These are phyloP conservation scores for Dendrobium catenatum DNA, from an alignment of 106 monocot species.

Conservation along the genomic window DNA sequence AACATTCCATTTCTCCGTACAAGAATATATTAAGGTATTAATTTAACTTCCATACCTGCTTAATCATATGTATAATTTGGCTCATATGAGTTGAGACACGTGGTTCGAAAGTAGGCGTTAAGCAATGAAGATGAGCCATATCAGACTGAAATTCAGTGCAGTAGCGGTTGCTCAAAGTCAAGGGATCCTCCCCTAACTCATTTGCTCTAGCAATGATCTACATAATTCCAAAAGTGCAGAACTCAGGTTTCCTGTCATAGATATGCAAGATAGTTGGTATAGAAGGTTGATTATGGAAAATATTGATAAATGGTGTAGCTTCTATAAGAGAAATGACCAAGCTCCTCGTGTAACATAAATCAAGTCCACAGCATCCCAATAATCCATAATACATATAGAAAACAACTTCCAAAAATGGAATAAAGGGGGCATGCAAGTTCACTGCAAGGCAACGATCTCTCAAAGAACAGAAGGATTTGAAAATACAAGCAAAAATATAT, in stretches of 20 bases:
- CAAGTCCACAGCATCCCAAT: background rate
- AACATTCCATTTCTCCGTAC: background rate
- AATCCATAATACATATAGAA: background rate
- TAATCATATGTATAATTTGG: conserved; percentile 92
- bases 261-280: conserved; percentile 46
- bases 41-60: conserved; percentile 40
- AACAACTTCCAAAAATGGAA: background rate
- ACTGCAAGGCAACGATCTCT: background rate
- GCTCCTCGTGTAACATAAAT: background rate
- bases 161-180: conserved; percentile 72
- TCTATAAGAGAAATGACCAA: background rate
- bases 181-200: conserved; percentile 80
- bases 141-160: conserved; percentile 81
- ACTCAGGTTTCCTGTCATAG: conserved; percentile 76
- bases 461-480: background rate
- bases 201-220: conserved; percentile 97
- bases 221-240: conserved; percentile 72
- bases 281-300: background rate
- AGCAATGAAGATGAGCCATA: conserved; percentile 80
- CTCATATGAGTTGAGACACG: conserved; percentile 75
- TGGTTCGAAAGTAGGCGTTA: conserved; percentile 80
- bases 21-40: background rate
- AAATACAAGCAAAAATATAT: background rate
- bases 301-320: conserved; percentile 1
- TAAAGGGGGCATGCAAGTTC: background rate